Base-by-base conservation (phyloP, 169 alveolate species). In the Eimeria tenella region DNA sequence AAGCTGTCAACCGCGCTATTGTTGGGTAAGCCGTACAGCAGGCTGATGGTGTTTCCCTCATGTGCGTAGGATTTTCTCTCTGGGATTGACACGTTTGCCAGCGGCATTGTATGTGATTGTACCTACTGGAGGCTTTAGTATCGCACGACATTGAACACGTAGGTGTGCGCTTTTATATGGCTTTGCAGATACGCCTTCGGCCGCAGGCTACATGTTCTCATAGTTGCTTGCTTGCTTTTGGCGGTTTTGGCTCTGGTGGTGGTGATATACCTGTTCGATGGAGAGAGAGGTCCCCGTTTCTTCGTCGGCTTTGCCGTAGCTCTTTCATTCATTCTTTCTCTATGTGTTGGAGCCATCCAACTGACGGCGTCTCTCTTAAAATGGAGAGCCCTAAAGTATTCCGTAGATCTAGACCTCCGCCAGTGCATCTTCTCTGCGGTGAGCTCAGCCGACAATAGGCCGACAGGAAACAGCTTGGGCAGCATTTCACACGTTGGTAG, bases 161-260 rank as follows among this genome's bases (percentile, higher is more conserved):
- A 2, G 42, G 42, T 58, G 68, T 17, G 68, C 2, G 68, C 31
- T 58, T 21, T 81, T 21, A 21, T 23, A 21, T 81, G 70, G 58
- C 52, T 56, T 55, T 25, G 7, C 89, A 81, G 89, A 23, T 81
- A 73, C 56, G 89, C 89, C 11, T 81, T n/a, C 89, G 89, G 89
- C 74, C 89, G 73, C 55, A 19, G 89, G 23, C 25, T 81, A 49
- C 89, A 81, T 23, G 56, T 53, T 23, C 55, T 56, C 19, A 8
- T 81, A 3, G 53, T 82, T 23, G 68, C 60, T 19, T 82, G 52
- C 13, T n/a, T 58, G 74, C 68, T 82, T 55, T 82, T 82, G 75
- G 90, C 90, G 21, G 60, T 82, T 15, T 82, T 71, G 90, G 73
- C 90, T 23, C 56, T 82, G 23, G 55, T 82, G 63, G 58, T 58